These are phyloP conservation scores for Ormosia semicastrata DNA, from an alignment of 306 rosid genomes.

Conservation along the genomic window DNA sequence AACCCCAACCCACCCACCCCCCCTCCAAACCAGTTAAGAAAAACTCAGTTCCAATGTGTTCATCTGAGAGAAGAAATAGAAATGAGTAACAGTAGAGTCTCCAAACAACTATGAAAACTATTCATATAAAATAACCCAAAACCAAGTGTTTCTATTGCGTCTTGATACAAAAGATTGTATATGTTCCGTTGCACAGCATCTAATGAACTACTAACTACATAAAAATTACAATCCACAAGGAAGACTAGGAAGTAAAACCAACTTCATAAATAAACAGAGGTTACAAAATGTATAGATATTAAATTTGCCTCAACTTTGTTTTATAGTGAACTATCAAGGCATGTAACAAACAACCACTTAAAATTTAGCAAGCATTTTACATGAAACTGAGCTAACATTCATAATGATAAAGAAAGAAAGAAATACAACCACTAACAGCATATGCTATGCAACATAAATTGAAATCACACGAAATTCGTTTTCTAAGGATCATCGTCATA, in stretches of 20 bases:
- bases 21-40: neutral
- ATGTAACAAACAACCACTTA: neutral
- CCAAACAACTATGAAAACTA: neutral
- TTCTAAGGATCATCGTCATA: conserved; percentile 76
- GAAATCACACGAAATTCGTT: neutral
- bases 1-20: neutral
- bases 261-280: neutral
- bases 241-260: neutral
- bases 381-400: conserved; percentile 5
- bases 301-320: conserved; percentile 17
- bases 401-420: neutral
- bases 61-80: neutral
- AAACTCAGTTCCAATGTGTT: neutral
- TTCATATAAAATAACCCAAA: neutral
- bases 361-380: neutral
- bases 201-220: neutral
- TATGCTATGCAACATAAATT: neutral
- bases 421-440: neutral
- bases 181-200: neutral
- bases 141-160: neutral
- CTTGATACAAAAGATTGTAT: neutral
- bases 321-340: conserved; percentile 13
- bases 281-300: neutral
- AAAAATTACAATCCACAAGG: neutral
- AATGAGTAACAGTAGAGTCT: neutral